These are phyloP conservation scores for Mucor plumbeus DNA, from an alignment of 371 early-diverging fungal species.

Conservation along the genomic window DNA sequence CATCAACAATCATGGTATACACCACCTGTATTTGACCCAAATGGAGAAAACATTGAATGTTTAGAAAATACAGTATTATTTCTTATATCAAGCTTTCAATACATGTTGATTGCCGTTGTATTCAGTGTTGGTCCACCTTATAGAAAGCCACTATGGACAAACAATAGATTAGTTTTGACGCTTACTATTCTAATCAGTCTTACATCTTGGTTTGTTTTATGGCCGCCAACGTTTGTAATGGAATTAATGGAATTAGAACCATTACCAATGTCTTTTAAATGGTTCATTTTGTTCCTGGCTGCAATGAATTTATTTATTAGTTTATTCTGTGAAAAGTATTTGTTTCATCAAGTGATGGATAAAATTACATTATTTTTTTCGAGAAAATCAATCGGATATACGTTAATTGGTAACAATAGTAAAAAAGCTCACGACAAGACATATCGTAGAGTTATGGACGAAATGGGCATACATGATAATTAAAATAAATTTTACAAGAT, in stretches of 20 bases:
- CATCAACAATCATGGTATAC: conserved; percentile 73
- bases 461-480: conserved; percentile 38
- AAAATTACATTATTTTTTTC: neutral
- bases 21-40: conserved; percentile 66
- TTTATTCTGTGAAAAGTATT: conserved; percentile 59
- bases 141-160: conserved; percentile 79
- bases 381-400: neutral
- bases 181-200: conserved; percentile 51
- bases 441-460: conserved; percentile 56
- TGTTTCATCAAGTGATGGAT: conserved; percentile 39
- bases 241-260: conserved; percentile 62
- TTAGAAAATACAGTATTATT: conserved; percentile 93
- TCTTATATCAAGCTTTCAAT: conserved; percentile 89
- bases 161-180: conserved; percentile 73
- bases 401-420: neutral
- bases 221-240: conserved; percentile 46
- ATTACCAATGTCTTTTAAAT: conserved; percentile 55
- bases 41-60: conserved; percentile 72
- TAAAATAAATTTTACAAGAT: conserved; percentile 5
- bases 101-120: conserved; percentile 86
- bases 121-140: conserved; percentile 96
- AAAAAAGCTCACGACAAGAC: conserved; percentile 37
- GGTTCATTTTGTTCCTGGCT: conserved; percentile 53
- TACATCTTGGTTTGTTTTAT: conserved; percentile 54
- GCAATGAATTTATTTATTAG: conserved; percentile 51